Evolutionary conservation across 345 rosid genomes (phyloP), one percentile per base, ranked within the genome.

Genomic region (Orychophragmus violaceus): DNA sequence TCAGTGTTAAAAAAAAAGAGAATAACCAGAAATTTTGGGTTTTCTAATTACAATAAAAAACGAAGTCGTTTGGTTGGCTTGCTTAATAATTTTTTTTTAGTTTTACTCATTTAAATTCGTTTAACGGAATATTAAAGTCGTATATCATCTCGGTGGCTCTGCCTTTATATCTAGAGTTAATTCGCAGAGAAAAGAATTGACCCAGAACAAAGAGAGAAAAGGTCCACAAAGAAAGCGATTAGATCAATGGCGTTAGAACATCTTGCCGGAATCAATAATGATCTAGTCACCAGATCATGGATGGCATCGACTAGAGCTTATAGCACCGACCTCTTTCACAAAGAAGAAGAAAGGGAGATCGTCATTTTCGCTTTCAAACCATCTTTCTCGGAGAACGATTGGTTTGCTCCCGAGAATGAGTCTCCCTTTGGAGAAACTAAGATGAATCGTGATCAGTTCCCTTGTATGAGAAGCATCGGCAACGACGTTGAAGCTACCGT

Each of bases 381-480:
- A 25, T 67, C 59, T 56, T 87, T 83, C 82, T 62, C 77, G 36
- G 28, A 19, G 8, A 11, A 23, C 6, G 71, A 81, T 8, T 84
- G 81, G 91, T 78, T 68, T 41, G 14, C 67, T 11, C 69, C 65
- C 19, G 61, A 0, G 22, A 73, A 51, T 24, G 11, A 27, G 2
- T 23, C 30, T 8, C 62, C 90, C 3, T 91, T 88, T 27, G 97
- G 91, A 30, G 85, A 78, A 52, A 71, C 68, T 3, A 53, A 67
- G 76, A 72, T 82, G 59, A 78, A 85, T 3, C 79, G 35, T 19
- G 5, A 21, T 3, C 41, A 73, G 5, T 82, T 84, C 52, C 87
- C 87, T 42, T 83, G 81, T 59, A 83, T 91, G 36, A 74, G 79
- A 75, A 82, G 71, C 64, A 44, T 91, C 24, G 85, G 86, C 57